Evolutionary conservation across 768 basidiomycete species (phyloP).

Genomic region (Gymnopilus dilepis): DNA sequence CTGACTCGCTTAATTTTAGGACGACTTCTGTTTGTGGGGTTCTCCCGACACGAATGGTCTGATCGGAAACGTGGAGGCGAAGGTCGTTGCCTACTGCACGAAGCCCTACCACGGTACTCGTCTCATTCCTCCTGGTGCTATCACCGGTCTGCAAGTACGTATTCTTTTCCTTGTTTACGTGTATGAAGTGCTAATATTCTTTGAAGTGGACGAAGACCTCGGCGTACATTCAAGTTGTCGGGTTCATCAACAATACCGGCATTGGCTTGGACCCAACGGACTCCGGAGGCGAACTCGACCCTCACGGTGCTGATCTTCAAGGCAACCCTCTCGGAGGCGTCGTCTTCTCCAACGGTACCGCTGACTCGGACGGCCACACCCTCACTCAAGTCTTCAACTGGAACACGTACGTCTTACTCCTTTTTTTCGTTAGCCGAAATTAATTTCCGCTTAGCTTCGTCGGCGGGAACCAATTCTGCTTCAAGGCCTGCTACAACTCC

Average conservation of each 20-base stretch:
- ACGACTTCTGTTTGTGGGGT: slow-evolving; percentile 74
- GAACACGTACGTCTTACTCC: slow-evolving; percentile 57
- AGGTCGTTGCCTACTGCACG: slow-evolving; percentile 77
- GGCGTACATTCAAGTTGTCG: slow-evolving; percentile 25
- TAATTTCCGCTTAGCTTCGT: slow-evolving; percentile 57
- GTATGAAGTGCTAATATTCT: slow-evolving; percentile 53
- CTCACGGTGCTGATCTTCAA: slow-evolving; percentile 74
- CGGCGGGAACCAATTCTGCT: slow-evolving; percentile 63
- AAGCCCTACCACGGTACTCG: slow-evolving; percentile 71
- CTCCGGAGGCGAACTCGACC: slow-evolving; percentile 45
- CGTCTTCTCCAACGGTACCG: slow-evolving; percentile 64
- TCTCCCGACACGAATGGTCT: slow-evolving; percentile 51
- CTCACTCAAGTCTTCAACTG: slow-evolving; percentile 68
- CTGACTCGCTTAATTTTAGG: slow-evolving; percentile 9
- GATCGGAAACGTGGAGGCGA: slow-evolving; percentile 68
- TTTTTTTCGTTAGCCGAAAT: neutral
- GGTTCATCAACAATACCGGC: slow-evolving; percentile 26
- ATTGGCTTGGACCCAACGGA: slow-evolving; percentile 18
- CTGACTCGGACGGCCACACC: slow-evolving; percentile 43
- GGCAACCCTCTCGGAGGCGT: slow-evolving; percentile 82
- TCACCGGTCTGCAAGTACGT: slow-evolving; percentile 63
- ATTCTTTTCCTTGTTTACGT: neutral
- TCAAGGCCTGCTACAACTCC: slow-evolving; percentile 71
- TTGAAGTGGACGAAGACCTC: slow-evolving; percentile 30
- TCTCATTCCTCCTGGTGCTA: slow-evolving; percentile 65